A percentile compares a stretch with the other conserved stretches of the same genome.
Conservation (phyloP, 495 filamentous ascomycete genomes). For the Hypoxylon lienhwacheense region DNA sequence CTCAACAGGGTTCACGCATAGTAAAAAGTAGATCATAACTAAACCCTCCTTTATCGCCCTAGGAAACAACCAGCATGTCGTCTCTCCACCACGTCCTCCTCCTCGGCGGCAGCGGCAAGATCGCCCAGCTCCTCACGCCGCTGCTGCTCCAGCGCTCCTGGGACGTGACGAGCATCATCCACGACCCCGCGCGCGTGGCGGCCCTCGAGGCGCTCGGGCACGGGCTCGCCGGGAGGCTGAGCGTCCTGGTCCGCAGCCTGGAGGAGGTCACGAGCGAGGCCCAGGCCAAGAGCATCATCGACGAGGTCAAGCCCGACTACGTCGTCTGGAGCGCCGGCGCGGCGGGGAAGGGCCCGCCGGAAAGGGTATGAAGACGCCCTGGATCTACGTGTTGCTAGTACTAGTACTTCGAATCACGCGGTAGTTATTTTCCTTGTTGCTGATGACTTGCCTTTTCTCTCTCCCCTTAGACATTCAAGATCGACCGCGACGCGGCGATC, state of each 20-base stretch:
- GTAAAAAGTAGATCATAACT: neutral
- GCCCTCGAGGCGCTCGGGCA: constrained; percentile 63
- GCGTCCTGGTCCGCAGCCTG: constrained; percentile 67
- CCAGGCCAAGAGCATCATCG: constrained; percentile 64
- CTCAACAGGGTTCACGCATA: neutral
- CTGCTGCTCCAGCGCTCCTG: constrained; percentile 71
- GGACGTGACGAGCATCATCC: constrained; percentile 77
- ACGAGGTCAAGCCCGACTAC: constrained; percentile 64
- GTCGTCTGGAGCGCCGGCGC: constrained; percentile 82
- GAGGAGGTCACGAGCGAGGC: constrained; percentile 66
- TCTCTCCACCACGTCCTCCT: constrained; percentile 61
- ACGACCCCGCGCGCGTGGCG: constrained; percentile 64
- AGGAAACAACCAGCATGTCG: too few relatives aligned
- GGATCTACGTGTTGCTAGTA: neutral
- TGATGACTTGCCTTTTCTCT: too few relatives aligned
- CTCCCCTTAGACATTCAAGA: constrained; percentile 44
- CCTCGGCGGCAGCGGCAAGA: constrained; percentile 80
- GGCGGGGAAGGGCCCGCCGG: constrained; percentile 71
- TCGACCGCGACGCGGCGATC: constrained; percentile 69
- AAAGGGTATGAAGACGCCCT: constrained; percentile 43
- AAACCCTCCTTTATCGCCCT: too few relatives aligned
- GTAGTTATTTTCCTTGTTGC: too few relatives aligned
- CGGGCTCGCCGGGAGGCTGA: constrained; percentile 52
- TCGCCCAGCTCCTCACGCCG: constrained; percentile 75
- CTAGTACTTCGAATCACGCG: too few relatives aligned